Base-by-base conservation (phyloP, 2,329 filamentous ascomycete genomes). In the Eurotiales sp. region DNA sequence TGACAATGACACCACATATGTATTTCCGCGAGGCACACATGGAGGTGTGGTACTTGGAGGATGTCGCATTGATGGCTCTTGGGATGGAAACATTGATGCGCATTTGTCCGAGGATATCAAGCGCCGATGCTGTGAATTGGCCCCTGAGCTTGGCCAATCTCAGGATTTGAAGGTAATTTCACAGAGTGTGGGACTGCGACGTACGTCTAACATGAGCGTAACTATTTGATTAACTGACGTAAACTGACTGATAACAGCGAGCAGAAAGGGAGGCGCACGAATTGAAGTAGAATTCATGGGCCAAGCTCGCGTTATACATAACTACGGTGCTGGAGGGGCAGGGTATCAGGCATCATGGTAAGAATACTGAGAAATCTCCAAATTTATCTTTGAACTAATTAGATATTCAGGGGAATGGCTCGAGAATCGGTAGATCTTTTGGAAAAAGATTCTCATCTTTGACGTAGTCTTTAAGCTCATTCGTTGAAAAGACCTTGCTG, bases 81-180 rank as follows among this genome's bases (percentile, higher is more conserved):
- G 67, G 6, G 63, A 72, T 37, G 59, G 59, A 2, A 60, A 68
- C 4, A 70, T 68, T 0, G 72, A 72, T 52, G 59, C 61, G 0
- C 56, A 36, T 10, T 23, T 46, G 21, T 29, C 43, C 23, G 30
- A 46, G 17, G 22, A 23, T 15, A 74, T 75, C 25, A 37, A 73
- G 15, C 47, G 59, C 2, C 66, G 71, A 2, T 70, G 68, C 0
- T 61, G 53, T 10, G 61, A 54, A 2, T 60, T 74, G 3, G 64
- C 67, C 10, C 51, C 59, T 2, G 63, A 67, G 36, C 54, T 74
- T 15, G 46, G 52, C 8, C 47, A 55, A 11, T 30, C 43, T 19
- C 30, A 32, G 12, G 27, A 46, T 14, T 34, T 46, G 29, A 46
- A 46, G 12, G 11, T 36, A 8, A 46, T 46, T 10, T 17, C 29